phyloP scores from a whole-genome alignment of 2,329 filamentous ascomycete genomes.

The Sphaerulina vaccinii region DNA sequence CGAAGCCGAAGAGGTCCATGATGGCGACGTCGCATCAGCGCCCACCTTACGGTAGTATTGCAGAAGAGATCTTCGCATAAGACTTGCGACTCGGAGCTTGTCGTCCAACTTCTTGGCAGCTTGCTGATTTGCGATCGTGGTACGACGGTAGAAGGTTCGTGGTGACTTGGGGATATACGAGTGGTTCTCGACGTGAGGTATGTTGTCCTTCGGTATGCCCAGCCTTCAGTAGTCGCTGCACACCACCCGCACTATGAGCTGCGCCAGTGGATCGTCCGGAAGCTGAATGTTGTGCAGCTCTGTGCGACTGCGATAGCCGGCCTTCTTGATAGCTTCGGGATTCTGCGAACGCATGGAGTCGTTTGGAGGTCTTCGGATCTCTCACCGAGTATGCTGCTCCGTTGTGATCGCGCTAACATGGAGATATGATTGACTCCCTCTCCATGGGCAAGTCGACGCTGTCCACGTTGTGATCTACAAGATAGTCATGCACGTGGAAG shows the following conservation, averaged over 20 bases:
- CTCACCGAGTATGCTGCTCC: no score
- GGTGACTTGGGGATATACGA: neutral
- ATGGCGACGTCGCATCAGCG: conserved; percentile 26
- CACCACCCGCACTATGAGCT: conserved; percentile 12
- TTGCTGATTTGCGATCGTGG: neutral
- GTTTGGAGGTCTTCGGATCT: neutral
- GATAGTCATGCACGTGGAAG: conserved; percentile 7
- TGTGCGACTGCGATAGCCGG: conserved; percentile 21
- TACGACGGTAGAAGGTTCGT: neutral
- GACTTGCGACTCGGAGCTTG: conserved; percentile 7
- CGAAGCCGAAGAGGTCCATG: conserved; percentile 34
- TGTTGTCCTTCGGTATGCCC: conserved; percentile 3
- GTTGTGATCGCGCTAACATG: neutral
- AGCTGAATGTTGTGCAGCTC: conserved; percentile 13
- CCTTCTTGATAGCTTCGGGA: conserved; percentile 10
- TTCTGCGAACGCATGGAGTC: conserved; percentile 16
- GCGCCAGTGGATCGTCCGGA: conserved; percentile 19
- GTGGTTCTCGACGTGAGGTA: neutral
- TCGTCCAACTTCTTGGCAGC: neutral
- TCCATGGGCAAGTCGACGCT: neutral
- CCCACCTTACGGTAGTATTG: conserved; percentile 17
- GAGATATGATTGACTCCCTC: neutral
- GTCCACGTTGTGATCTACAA: conserved; percentile 8
- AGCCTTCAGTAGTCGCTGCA: conserved; percentile 10
- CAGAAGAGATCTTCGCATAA: conserved; percentile 19